phyloP scores from a whole-genome alignment of 176 grass and related monocot species.

The Eragrostis nindensis region DNA sequence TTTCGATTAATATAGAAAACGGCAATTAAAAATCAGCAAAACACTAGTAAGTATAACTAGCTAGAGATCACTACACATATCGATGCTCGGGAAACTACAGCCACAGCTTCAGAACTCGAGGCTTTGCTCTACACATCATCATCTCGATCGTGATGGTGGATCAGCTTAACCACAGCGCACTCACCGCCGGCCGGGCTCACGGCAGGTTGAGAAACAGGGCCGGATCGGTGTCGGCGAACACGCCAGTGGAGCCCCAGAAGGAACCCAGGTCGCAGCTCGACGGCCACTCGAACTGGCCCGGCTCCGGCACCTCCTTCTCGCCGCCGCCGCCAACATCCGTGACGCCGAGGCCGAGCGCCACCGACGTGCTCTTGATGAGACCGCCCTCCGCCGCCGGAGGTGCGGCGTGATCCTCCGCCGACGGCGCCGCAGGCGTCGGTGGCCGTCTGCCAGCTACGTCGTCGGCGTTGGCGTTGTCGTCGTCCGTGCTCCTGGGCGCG shows the following conservation, averaged over 20 bases:
- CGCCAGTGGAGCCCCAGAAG: constrained; percentile 33
- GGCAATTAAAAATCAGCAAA: neutral
- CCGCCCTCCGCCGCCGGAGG: neutral
- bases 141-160: neutral
- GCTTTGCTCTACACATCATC: neutral
- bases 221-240: constrained; percentile 52
- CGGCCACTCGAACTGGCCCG: constrained; percentile 58
- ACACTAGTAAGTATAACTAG: neutral
- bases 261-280: constrained; percentile 55
- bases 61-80: neutral
- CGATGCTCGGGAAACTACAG: neutral
- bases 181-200: constrained; percentile 14
- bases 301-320: constrained; percentile 24
- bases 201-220: constrained; percentile 52
- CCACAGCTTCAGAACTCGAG: neutral
- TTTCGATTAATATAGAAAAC: neutral
- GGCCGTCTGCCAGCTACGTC: neutral
- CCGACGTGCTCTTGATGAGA: neutral
- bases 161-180: neutral
- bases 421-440: neutral
- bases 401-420: neutral
- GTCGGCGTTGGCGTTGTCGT: neutral
- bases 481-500: neutral
- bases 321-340: constrained; percentile 7
- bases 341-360: constrained; percentile 8